These are phyloP conservation scores for Trichophyton simii DNA, from an alignment of 2,329 filamentous ascomycete species.

Conservation along the genomic window DNA sequence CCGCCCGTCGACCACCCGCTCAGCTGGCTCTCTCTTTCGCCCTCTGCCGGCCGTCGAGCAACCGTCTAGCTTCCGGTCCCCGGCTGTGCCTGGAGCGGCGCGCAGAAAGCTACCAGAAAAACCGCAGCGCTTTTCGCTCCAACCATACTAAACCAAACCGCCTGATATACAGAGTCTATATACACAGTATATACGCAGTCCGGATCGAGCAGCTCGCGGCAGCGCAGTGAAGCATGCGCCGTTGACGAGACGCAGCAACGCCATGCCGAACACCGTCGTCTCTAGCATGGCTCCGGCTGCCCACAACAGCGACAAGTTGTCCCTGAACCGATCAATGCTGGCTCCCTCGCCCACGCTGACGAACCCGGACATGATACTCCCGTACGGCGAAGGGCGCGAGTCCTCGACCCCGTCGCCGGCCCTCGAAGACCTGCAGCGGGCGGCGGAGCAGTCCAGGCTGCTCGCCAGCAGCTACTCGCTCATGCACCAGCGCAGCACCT, in stretches of 20 bases:
- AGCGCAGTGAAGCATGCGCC: neutral
- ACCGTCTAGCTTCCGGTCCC: no score
- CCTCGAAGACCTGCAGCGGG: constrained; percentile 29
- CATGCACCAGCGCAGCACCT: constrained; percentile 2
- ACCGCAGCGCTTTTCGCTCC: no score
- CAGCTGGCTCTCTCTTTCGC: neutral
- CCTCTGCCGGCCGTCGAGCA: no score
- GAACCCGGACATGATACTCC: constrained; percentile 89
- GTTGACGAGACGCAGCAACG: neutral
- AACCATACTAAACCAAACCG: no score
- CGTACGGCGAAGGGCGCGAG: constrained; percentile 45
- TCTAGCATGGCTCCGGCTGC: neutral
- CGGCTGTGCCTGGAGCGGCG: neutral
- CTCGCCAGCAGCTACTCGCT: neutral
- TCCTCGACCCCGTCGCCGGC: constrained; percentile 40
- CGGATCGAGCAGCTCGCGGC: neutral
- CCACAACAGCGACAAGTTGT: neutral
- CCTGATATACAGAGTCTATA: no score
- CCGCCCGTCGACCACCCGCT: neutral
- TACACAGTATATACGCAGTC: no score
- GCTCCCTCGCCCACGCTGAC: constrained; percentile 69
- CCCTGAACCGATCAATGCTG: neutral
- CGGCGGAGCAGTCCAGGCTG: neutral
- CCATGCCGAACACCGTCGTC: neutral
- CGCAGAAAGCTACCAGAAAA: neutral